phyloP scores from a whole-genome alignment of 345 rosid species.

The Viola odorata region DNA sequence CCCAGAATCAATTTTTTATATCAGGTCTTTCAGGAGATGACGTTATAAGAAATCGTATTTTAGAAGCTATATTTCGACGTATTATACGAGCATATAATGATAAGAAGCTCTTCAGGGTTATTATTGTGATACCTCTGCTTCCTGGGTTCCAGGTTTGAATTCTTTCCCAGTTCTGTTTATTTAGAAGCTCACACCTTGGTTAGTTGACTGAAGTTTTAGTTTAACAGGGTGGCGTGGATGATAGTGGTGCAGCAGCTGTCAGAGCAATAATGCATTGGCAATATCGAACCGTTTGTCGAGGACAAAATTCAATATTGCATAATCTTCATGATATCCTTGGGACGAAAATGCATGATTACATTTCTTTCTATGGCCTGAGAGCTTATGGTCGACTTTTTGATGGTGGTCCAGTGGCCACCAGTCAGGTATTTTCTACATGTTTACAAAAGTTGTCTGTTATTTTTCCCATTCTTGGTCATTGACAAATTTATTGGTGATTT shows the following conservation, averaged over 20 bases:
- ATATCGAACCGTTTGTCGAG: constrained; percentile 92
- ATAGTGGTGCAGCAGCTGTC: constrained; percentile 93
- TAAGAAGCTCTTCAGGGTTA: constrained; percentile 75
- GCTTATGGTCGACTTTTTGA: constrained; percentile 74
- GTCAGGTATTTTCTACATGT: constrained; percentile 54
- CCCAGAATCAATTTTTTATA: constrained; percentile 98
- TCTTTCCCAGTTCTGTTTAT: constrained; percentile 8
- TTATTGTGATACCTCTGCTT: constrained; percentile 89
- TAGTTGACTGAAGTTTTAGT: constrained; percentile 11
- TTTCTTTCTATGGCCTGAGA: constrained; percentile 95
- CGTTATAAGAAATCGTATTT: constrained; percentile 69
- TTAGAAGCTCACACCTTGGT: background rate
- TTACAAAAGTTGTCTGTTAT: background rate
- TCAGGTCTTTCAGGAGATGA: constrained; percentile 98
- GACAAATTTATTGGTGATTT: background rate
- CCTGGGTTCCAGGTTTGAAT: constrained; percentile 90
- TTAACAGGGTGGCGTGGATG: constrained; percentile 93
- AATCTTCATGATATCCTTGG: constrained; percentile 73
- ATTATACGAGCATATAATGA: constrained; percentile 81
- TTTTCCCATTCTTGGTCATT: background rate
- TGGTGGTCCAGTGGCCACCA: constrained; percentile 84
- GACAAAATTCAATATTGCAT: constrained; percentile 81
- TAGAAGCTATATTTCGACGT: constrained; percentile 81
- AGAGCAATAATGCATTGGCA: constrained; percentile 99
- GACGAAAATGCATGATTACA: constrained; percentile 64